Conservation (phyloP, 768 basidiomycete species). For the Mrakia frigida region DNA sequence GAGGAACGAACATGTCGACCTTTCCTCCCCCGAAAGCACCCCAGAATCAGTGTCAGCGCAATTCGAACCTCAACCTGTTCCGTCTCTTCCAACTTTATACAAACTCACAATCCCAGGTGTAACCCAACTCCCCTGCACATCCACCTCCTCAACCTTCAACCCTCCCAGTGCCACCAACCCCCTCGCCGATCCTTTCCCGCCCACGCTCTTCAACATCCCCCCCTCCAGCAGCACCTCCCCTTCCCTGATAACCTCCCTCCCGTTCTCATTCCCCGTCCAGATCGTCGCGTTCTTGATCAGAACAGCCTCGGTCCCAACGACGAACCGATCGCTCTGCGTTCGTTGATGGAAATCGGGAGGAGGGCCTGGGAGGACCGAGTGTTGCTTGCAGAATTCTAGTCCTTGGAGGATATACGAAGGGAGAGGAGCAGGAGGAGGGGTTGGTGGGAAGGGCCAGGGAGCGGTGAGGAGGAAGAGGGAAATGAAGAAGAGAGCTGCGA, state of each 20-base stretch:
- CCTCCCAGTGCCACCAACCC: conserved; percentile 51
- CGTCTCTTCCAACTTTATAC: not conserved
- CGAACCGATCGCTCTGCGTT: conserved; percentile 41
- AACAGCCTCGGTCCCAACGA: conserved; percentile 52
- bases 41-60: not conserved
- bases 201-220: conserved; percentile 54
- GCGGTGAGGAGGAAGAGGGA: not conserved
- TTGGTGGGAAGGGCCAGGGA: conserved; percentile 21
- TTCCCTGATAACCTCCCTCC: conserved; percentile 54
- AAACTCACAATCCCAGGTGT: conserved; percentile 54
- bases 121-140: conserved; percentile 65
- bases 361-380: conserved; percentile 37
- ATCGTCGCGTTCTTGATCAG: conserved; percentile 65
- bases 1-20: not conserved
- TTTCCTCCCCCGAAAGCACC: not conserved
- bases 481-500: not conserved
- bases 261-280: conserved; percentile 66
- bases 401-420: conserved; percentile 26
- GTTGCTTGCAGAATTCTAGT: conserved; percentile 41
- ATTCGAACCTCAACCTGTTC: not conserved
- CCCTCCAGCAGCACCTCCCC: conserved; percentile 61
- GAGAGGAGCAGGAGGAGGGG: not conserved
- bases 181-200: conserved; percentile 49
- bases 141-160: conserved; percentile 55
- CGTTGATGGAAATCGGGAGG: conserved; percentile 36